A percentile compares a stretch with the other conserved stretches of the same genome.
These are phyloP conservation scores for Amniculicola lignicola DNA, from an alignment of 495 filamentous ascomycete species.

Conservation along the genomic window DNA sequence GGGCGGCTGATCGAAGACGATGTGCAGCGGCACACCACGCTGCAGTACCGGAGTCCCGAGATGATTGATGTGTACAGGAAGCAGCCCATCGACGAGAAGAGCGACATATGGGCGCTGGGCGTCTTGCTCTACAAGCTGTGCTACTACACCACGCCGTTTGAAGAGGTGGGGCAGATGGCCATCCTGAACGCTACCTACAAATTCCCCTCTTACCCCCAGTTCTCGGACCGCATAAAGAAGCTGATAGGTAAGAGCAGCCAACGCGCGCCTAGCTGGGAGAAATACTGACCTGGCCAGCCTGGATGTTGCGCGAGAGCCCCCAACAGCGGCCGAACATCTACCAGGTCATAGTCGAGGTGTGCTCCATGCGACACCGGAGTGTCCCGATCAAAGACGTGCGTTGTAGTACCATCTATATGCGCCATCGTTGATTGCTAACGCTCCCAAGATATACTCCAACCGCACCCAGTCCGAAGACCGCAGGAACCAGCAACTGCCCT, in stretches of 20 bases:
- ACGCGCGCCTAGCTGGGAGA: not conserved
- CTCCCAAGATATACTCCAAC: slow-evolving; percentile 73
- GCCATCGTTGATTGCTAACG: slow-evolving; percentile 26
- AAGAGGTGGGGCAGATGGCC: slow-evolving; percentile 96
- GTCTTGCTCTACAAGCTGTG: slow-evolving; percentile 97
- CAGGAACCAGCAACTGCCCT: slow-evolving; percentile 60
- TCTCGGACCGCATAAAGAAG: slow-evolving; percentile 86
- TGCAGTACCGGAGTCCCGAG: slow-evolving; percentile 96
- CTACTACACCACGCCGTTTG: slow-evolving; percentile 98
- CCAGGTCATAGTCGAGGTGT: slow-evolving; percentile 80
- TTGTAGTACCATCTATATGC: slow-evolving; percentile 9
- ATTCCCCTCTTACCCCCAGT: slow-evolving; percentile 80
- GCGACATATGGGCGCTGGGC: slow-evolving; percentile 95
- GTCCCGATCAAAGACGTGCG: slow-evolving; percentile 89
- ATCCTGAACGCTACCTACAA: slow-evolving; percentile 96
- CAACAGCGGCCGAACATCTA: slow-evolving; percentile 87
- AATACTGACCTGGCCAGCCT: slow-evolving; percentile 55
- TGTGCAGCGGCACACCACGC: slow-evolving; percentile 92
- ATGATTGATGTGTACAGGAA: slow-evolving; percentile 98
- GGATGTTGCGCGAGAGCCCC: slow-evolving; percentile 85
- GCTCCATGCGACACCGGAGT: slow-evolving; percentile 81
- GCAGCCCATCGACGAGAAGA: slow-evolving; percentile 97
- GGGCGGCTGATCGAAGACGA: slow-evolving; percentile 93
- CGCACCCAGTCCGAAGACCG: slow-evolving; percentile 62
- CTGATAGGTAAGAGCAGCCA: slow-evolving; percentile 69